A percentile compares a stretch with the other conserved stretches of the same genome.
phyloP scores from a whole-genome alignment of 2,329 filamentous ascomycete species.

The Stagonosporopsis rhizophila region DNA sequence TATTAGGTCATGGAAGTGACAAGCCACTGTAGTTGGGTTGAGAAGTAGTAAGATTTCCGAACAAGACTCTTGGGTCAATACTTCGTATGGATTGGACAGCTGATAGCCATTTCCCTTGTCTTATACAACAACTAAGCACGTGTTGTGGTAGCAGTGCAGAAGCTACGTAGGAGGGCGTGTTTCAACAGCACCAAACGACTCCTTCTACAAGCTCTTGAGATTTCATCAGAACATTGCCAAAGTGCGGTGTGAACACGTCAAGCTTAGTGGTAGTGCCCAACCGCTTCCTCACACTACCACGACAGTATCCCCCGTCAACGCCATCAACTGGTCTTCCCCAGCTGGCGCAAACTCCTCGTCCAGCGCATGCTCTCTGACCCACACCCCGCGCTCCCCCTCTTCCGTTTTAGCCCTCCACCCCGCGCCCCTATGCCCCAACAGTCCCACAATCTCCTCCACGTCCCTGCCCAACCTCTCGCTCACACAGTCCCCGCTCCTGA shows the following conservation, averaged over 20 bases:
- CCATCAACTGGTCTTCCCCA: constrained; percentile 8
- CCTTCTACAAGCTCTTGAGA: no score
- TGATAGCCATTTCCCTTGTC: no score
- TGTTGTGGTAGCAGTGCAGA: neutral
- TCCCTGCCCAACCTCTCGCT: constrained; percentile 26
- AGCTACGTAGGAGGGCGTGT: no score
- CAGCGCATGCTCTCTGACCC: constrained; percentile 30
- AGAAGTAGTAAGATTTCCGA: no score
- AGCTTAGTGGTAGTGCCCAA: no score
- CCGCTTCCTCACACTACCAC: neutral
- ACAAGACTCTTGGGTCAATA: no score
- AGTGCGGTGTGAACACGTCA: no score
- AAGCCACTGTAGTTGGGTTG: no score
- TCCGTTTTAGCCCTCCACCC: constrained; percentile 35
- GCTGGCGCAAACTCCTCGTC: constrained; percentile 14
- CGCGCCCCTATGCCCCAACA: constrained; percentile 27
- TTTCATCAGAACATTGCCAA: no score
- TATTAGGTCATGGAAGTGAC: no score
- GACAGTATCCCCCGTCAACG: constrained; percentile 12
- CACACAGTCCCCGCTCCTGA: constrained; percentile 37
- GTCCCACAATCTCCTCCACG: constrained; percentile 34
- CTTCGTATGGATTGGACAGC: no score
- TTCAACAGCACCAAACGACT: no score
- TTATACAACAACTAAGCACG: neutral
- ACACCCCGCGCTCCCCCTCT: constrained; percentile 25